Conservation (phyloP, 2,329 filamentous ascomycete genomes). For the Sporothrix inflata region DNA sequence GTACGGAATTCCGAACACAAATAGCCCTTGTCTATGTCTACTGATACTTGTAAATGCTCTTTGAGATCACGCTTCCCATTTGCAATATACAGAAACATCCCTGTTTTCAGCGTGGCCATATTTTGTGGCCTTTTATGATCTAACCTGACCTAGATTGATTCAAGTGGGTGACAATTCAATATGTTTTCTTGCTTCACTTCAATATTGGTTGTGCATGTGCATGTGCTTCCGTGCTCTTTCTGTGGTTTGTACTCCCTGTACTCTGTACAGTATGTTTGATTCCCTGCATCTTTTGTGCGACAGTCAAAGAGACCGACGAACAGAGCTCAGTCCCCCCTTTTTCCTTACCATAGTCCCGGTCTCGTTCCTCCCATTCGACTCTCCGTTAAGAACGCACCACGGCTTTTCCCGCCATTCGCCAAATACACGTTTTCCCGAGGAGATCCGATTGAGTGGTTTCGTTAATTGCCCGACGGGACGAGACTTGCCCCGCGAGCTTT, state of each 20-base stretch:
- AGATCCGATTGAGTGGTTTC: not conserved
- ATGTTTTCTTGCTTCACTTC: not conserved
- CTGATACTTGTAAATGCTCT: not conserved
- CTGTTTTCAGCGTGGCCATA: constrained; percentile 1
- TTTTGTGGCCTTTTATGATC: not conserved
- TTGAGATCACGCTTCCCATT: not conserved
- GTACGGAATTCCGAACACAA: constrained; percentile 34
- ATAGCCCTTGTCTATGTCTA: not conserved
- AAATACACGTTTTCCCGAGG: not conserved
- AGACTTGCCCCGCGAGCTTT: not conserved
- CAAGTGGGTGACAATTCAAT: not conserved
- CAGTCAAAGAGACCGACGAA: not conserved
- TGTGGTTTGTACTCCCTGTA: not conserved
- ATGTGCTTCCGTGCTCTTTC: not conserved
- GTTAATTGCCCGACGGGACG: constrained; percentile 9
- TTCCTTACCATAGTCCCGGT: not conserved
- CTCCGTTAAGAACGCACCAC: not conserved
- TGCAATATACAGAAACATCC: not conserved
- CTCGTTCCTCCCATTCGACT: not conserved
- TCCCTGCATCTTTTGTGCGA: constrained; percentile 17
- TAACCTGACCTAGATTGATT: not conserved
- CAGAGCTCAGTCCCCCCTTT: not conserved
- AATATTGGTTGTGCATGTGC: constrained; percentile 17
- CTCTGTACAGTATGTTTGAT: not conserved
- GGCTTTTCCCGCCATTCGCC: not conserved